A percentile compares a stretch with the other conserved stretches of the same genome.
Evolutionary conservation across 352 stramenopile genomes (phyloP).

Genomic region (Pelagophyceae sp.): DNA sequence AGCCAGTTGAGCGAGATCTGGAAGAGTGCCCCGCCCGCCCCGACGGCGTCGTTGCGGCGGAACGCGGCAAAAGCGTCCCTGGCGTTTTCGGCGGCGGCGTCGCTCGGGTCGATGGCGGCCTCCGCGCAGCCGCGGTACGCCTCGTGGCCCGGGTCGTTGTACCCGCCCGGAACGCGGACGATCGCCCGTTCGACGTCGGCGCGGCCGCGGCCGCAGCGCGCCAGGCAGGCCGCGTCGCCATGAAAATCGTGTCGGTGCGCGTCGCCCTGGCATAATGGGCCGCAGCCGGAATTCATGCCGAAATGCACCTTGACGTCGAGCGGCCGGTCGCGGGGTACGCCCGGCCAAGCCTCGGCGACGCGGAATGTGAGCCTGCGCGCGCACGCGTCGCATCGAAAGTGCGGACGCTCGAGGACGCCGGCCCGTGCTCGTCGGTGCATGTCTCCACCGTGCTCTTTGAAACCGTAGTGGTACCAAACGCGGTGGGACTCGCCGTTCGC

Average conservation of each 20-base stretch:
- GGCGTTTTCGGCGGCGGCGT: neutral
- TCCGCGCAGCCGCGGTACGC: neutral
- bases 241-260: neutral
- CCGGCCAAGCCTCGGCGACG: no score
- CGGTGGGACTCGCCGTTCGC: neutral
- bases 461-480: neutral
- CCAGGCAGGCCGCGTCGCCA: neutral
- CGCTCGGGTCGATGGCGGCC: neutral
- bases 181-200: neutral
- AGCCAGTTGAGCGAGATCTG: neutral
- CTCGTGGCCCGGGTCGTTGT: neutral
- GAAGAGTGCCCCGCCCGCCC: neutral
- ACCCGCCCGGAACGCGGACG: no score
- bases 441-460: neutral
- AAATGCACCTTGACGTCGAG: neutral
- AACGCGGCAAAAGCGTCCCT: neutral
- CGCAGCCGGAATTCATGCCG: neutral
- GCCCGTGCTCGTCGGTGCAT: no score
- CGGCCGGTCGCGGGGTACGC: no score
- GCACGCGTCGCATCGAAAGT: neutral
- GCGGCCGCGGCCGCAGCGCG: neutral
- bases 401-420: neutral
- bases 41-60: neutral
- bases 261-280: neutral
- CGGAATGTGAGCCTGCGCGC: neutral